These are phyloP conservation scores for Gnomoniopsis smithogilvyi DNA, from an alignment of 2,329 filamentous ascomycete genomes.

Conservation along the genomic window DNA sequence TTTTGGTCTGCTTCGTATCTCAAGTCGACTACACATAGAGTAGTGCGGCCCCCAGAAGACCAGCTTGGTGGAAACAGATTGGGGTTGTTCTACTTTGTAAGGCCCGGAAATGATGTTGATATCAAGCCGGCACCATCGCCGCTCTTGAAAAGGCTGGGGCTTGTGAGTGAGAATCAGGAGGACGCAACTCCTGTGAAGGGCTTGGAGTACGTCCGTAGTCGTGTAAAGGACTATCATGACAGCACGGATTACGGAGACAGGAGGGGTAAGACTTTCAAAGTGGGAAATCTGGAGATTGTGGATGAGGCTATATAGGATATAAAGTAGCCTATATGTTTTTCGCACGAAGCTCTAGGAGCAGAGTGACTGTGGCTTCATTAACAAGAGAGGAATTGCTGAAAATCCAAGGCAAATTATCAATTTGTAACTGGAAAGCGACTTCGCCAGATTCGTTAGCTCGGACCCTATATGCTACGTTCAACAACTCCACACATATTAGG, in stretches of 20 bases:
- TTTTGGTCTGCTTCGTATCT: slow-evolving; percentile 29
- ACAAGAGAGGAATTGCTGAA: neutral
- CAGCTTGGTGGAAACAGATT: slow-evolving; percentile 29
- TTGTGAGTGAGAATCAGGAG: neutral
- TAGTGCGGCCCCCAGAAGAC: slow-evolving; percentile 32
- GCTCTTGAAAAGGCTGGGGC: neutral
- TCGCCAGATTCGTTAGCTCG: no score
- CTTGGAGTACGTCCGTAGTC: neutral
- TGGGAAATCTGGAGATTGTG: neutral
- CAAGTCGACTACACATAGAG: slow-evolving; percentile 33
- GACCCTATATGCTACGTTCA: no score
- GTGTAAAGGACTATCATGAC: neutral
- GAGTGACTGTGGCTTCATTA: no score
- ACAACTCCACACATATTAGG: no score
- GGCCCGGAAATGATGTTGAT: slow-evolving; percentile 28
- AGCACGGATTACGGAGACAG: neutral
- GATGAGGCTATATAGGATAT: neutral
- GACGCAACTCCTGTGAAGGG: neutral
- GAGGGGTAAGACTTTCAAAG: neutral
- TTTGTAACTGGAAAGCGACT: no score
- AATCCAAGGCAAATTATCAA: no score
- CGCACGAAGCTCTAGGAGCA: no score
- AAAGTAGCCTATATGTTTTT: slow-evolving; percentile 48
- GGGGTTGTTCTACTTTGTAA: slow-evolving; percentile 34
- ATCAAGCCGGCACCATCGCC: neutral